Base-by-base conservation (phyloP, 331 rosid species). In the Spiraea crenata region DNA sequence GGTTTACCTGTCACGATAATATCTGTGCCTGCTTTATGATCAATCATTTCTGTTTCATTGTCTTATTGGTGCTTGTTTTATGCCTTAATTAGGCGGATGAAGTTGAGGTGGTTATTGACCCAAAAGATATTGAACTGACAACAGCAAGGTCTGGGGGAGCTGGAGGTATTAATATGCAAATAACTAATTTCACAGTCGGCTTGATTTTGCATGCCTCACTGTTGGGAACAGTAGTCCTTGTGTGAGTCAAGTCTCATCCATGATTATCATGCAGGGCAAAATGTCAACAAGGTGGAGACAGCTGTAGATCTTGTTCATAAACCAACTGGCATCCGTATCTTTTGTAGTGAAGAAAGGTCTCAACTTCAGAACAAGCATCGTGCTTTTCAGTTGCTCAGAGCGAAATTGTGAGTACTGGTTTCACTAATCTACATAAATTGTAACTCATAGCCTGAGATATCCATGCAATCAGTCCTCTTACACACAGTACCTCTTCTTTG, bases 121-220 rank as follows among this genome's bases (percentile, higher is more conserved):
- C 99, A 47, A 93, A 91, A 83, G 99, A 93, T 81, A 81, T 93
- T 80, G 99, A 93, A 77, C 88, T 93, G 67, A 84, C 95, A 49
- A 89, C 97, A 5, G 90, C 99, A 55, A 95, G 99, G 80, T 89
- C 99, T 42, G 97, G 99, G 71, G 99, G 99, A 66, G 99, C 99
- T 58, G 99, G 99, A 87, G 99, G 99, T 93, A 93, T 76, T 45
- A 17, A 70, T 71, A 65, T 76, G 68, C 67, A 66, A 42, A 5
- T 16, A 66, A 75, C 63, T 9, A 56, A 61, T 55, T 65, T 72
- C 37, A 72, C 67, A 45, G 63, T 57, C 61, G 71, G 65, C 71
- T 61, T 76, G 25, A 16, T 52, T 73, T 82, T 72, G 35, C 42
- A 48, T 65, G 16, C 61, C 39, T 73, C 73, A 65, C 38, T 71